These are phyloP conservation scores for Sergeia podlipaevii DNA, from an alignment of 208 protist species.

Conservation along the genomic window DNA sequence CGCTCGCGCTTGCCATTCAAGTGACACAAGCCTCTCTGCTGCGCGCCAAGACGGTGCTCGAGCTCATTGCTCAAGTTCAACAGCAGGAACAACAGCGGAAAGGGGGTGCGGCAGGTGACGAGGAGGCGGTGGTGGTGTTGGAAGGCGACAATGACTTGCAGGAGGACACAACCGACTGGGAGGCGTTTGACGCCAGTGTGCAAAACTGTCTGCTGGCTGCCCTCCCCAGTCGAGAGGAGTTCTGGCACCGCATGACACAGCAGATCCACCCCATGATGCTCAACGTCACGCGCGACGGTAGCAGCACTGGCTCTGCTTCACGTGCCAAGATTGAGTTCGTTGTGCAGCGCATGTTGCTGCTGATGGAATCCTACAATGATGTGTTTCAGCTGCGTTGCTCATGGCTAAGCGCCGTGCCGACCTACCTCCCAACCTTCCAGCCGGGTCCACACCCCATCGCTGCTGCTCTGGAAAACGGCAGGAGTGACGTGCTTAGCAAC, in stretches of 20 bases:
- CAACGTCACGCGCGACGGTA: not conserved
- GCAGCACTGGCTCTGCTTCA: not conserved
- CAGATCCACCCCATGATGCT: constrained; percentile 67
- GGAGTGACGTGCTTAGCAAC: constrained; percentile 30
- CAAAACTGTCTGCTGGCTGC: constrained; percentile 47
- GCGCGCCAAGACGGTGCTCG: constrained; percentile 59
- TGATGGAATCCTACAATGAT: constrained; percentile 75
- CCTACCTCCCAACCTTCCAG: constrained; percentile 48
- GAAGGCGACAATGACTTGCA: constrained; percentile 8
- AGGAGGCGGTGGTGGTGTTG: not conserved
- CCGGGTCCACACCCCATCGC: constrained; percentile 27
- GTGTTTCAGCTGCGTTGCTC: constrained; percentile 76
- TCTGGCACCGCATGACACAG: constrained; percentile 91
- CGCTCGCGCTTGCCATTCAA: constrained; percentile 77
- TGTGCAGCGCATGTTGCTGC: constrained; percentile 67
- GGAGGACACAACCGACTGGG: constrained; percentile 59
- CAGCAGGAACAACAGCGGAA: constrained; percentile 5
- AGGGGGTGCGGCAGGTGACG: not conserved
- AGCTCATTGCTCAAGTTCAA: constrained; percentile 45
- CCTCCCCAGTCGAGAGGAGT: constrained; percentile 82
- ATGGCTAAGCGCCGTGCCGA: constrained; percentile 73
- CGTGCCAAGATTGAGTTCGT: constrained; percentile 50
- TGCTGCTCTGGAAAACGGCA: constrained; percentile 31
- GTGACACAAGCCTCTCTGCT: constrained; percentile 76
- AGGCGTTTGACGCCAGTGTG: constrained; percentile 68